Evolutionary conservation across 2,329 filamentous ascomycete genomes (phyloP).

Genomic region (Fusarium robinianum): DNA sequence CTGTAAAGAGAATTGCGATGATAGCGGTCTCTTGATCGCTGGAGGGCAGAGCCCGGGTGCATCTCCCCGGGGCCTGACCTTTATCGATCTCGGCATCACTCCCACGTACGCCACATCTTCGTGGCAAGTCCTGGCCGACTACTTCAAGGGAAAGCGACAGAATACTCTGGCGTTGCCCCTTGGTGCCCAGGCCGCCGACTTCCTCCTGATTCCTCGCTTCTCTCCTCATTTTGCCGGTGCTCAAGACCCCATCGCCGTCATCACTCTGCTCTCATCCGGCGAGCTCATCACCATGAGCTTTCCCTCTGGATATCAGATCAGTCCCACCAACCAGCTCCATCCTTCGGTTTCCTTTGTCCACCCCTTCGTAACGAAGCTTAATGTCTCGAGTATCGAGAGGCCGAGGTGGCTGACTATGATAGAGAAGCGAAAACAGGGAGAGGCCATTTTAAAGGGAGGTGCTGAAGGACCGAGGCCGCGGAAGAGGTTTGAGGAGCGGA

Average conservation of each 20-base stretch:
- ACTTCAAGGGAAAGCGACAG: slow-evolving; percentile 78
- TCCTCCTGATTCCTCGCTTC: slow-evolving; percentile 78
- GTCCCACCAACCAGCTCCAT: slow-evolving; percentile 90
- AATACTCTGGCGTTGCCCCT: slow-evolving; percentile 74
- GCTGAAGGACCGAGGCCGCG: slow-evolving; percentile 70
- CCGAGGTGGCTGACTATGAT: slow-evolving; percentile 86
- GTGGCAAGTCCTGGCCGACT: slow-evolving; percentile 79
- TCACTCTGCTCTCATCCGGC: slow-evolving; percentile 80
- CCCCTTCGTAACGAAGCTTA: slow-evolving; percentile 78
- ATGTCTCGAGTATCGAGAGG: slow-evolving; percentile 75
- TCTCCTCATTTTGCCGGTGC: slow-evolving; percentile 87
- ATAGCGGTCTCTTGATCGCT: slow-evolving; percentile 85
- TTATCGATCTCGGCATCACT: slow-evolving; percentile 86
- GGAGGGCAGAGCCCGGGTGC: slow-evolving; percentile 74
- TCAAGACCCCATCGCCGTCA: slow-evolving; percentile 86
- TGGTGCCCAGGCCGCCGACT: slow-evolving; percentile 76
- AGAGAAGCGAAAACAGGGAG: slow-evolving; percentile 81
- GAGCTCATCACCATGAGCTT: slow-evolving; percentile 91
- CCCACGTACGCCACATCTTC: slow-evolving; percentile 90
- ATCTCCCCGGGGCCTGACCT: slow-evolving; percentile 76
- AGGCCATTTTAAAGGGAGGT: slow-evolving; percentile 78
- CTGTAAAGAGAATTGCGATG: slow-evolving; percentile 89
- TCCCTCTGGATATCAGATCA: slow-evolving; percentile 87
- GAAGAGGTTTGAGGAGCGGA: slow-evolving; percentile 80
- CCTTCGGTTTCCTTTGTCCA: slow-evolving; percentile 86